Evolutionary conservation across 177 flowering plant genomes (phyloP).

Genomic region (Viscum album): DNA sequence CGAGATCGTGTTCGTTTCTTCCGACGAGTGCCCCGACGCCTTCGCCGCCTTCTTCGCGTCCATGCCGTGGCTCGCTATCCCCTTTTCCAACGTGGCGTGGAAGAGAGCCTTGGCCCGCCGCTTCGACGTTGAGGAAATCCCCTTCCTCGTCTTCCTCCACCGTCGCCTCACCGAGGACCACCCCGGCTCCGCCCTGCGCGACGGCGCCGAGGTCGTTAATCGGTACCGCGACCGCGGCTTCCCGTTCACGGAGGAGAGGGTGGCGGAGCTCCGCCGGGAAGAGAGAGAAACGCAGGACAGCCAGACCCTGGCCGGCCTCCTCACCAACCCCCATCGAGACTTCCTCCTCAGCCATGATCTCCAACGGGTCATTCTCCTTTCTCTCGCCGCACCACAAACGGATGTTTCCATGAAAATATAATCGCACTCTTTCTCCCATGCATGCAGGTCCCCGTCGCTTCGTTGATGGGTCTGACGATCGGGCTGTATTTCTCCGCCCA

Average conservation of each 20-base stretch:
- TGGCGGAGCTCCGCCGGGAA: conserved; percentile 43
- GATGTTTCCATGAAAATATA: neutral
- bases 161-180: conserved; percentile 21
- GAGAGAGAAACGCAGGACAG: conserved; percentile 49
- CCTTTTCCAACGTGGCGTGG: conserved; percentile 55
- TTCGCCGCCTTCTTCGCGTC: conserved; percentile 33
- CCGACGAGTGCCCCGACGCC: conserved; percentile 51
- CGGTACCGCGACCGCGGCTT: conserved; percentile 50
- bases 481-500: conserved; percentile 71
- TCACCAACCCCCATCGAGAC: conserved; percentile 36
- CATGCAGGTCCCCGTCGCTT: conserved; percentile 44
- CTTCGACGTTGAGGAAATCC: conserved; percentile 58
- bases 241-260: conserved; percentile 49
- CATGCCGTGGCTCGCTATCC: conserved; percentile 81
- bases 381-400: no score
- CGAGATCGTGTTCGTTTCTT: conserved; percentile 65
- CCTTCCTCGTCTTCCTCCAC: conserved; percentile 49
- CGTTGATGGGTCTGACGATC: conserved; percentile 52
- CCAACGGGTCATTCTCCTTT: conserved; percentile 31
- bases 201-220: conserved; percentile 56
- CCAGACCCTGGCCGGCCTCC: conserved; percentile 40
- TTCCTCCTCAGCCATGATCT: conserved; percentile 31
- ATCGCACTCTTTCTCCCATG: neutral
- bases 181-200: conserved; percentile 18
- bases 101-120: conserved; percentile 39